phyloP scores from a whole-genome alignment of 306 rosid species.

The Trichosanthes truncata region DNA sequence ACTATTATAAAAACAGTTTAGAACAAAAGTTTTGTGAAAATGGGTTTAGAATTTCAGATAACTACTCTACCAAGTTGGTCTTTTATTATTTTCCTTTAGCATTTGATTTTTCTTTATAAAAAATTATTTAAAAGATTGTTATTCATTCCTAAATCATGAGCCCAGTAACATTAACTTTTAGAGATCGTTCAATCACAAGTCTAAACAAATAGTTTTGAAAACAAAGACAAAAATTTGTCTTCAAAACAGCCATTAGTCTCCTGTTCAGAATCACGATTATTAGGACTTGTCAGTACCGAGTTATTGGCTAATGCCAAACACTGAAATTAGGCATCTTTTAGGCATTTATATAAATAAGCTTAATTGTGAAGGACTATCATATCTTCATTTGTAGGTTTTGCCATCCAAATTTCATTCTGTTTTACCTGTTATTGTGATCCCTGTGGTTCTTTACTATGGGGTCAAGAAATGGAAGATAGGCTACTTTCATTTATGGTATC shows the following conservation, averaged over 20 bases:
- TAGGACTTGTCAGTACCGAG: too few relatives aligned
- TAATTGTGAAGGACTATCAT: not conserved
- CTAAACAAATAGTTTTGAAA: not conserved
- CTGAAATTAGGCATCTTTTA: too few relatives aligned
- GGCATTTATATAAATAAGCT: not conserved
- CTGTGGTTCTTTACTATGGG: slow-evolving; percentile 14
- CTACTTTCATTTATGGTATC: too few relatives aligned
- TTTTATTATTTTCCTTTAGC: too few relatives aligned
- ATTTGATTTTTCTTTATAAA: not conserved
- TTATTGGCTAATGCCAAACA: too few relatives aligned
- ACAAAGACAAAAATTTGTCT: not conserved
- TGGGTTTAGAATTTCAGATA: too few relatives aligned
- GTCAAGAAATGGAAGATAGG: slow-evolving; percentile 37
- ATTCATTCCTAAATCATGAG: not conserved
- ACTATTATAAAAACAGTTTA: not conserved
- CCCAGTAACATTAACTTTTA: not conserved
- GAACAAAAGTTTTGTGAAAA: not conserved
- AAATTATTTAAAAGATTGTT: not conserved
- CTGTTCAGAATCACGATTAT: too few relatives aligned
- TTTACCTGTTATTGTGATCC: slow-evolving; percentile 26
- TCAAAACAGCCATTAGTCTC: too few relatives aligned
- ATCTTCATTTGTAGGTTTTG: slow-evolving; percentile 19
- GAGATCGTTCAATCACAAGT: not conserved
- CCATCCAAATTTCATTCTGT: not conserved
- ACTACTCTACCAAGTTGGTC: too few relatives aligned